Conservation (phyloP, 495 filamentous ascomycete species). For the Parachaetomium inaequale region DNA sequence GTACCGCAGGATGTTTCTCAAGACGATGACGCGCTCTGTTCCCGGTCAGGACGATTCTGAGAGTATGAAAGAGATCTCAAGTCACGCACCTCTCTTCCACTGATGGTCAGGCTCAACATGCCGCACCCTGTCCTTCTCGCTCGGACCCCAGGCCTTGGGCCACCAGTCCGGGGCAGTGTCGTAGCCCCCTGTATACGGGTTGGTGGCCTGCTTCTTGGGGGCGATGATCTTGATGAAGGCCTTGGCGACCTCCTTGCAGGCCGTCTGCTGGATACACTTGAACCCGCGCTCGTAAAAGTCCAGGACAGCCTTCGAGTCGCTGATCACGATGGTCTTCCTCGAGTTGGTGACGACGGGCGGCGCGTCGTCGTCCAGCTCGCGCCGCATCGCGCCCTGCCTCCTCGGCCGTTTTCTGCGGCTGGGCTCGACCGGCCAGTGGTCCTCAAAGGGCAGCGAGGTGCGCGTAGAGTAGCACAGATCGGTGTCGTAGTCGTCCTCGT, state of each 20-base stretch:
- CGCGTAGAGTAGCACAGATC: not conserved
- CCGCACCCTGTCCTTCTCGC: constrained; percentile 39
- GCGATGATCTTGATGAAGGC: constrained; percentile 79
- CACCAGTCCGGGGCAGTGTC: constrained; percentile 75
- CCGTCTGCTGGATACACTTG: constrained; percentile 65
- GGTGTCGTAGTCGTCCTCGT: constrained; percentile 8
- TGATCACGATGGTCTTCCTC: constrained; percentile 49
- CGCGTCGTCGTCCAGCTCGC: constrained; percentile 29
- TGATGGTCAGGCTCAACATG: constrained; percentile 88
- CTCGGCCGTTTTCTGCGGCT: constrained; percentile 37
- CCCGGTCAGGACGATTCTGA: not conserved
- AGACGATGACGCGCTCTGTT: constrained; percentile 57
- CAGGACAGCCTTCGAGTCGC: constrained; percentile 54
- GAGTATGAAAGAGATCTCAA: too few relatives aligned
- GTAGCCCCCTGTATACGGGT: constrained; percentile 74
- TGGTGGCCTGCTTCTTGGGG: constrained; percentile 78
- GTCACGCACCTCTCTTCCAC: constrained; percentile 63
- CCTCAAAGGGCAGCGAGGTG: not conserved
- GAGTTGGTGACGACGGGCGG: constrained; percentile 21
- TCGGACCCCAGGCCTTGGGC: constrained; percentile 56
- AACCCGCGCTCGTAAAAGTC: constrained; percentile 63
- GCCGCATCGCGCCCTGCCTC: constrained; percentile 27
- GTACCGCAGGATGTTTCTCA: constrained; percentile 61
- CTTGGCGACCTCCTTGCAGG: constrained; percentile 71
- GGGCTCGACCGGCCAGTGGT: not conserved